Evolutionary conservation across 306 rosid genomes (phyloP).

Genomic region (Canavalia ensiformis): DNA sequence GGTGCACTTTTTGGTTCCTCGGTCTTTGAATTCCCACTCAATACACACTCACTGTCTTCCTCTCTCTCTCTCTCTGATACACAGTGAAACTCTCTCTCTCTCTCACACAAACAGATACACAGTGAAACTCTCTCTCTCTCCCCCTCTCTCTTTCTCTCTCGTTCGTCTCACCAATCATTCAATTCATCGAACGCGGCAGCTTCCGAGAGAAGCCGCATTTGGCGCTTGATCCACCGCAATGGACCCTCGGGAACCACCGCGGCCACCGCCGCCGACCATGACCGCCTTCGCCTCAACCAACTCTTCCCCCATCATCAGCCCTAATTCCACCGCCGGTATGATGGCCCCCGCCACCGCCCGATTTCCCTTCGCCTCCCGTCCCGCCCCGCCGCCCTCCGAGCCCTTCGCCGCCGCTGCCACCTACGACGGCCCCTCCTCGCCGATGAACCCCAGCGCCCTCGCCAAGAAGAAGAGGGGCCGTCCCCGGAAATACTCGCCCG

Average conservation of each 20-base stretch:
- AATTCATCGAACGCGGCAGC: background rate
- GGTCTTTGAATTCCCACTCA: constrained; percentile 19
- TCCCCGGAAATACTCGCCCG: constrained; percentile 90
- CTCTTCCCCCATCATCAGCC: constrained; percentile 57
- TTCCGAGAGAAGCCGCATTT: constrained; percentile 35
- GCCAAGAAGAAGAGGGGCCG: constrained; percentile 92
- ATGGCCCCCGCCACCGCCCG: constrained; percentile 63
- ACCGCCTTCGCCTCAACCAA: constrained; percentile 65
- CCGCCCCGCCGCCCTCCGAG: constrained; percentile 56
- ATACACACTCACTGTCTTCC: background rate
- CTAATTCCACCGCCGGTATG: constrained; percentile 60
- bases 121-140: background rate
- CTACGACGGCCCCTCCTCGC: constrained; percentile 69
- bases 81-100: background rate
- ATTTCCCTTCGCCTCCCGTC: constrained; percentile 73
- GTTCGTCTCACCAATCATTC: background rate
- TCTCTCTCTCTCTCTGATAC: too few relatives aligned
- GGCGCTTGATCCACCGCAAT: constrained; percentile 49
- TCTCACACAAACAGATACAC: too few relatives aligned
- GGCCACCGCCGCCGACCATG: constrained; percentile 50
- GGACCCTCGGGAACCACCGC: constrained; percentile 77
- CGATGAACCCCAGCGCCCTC: constrained; percentile 60
- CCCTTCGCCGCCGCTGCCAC: constrained; percentile 50
- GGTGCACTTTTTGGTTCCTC: constrained; percentile 39
- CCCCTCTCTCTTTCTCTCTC: background rate